A percentile compares a stretch with the other conserved stretches of the same genome.
Evolutionary conservation across 1,139 yeast genomes (phyloP).

Genomic region (Blastobotrys apis): DNA sequence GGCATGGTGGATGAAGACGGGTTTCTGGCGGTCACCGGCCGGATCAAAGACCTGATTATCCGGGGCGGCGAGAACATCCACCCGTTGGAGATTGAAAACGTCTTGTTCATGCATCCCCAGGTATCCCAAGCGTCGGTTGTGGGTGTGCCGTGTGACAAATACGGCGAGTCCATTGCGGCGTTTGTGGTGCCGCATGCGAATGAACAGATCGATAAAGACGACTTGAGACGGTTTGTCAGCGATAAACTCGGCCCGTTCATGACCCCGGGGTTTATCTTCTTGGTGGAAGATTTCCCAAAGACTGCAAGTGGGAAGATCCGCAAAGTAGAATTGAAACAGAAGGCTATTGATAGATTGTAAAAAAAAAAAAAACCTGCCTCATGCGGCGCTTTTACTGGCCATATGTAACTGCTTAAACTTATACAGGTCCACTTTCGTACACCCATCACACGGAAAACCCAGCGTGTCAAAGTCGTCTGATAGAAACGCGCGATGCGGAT

Average conservation of each 20-base stretch:
- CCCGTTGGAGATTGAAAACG: conserved; percentile 35
- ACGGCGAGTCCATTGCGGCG: conserved; percentile 36
- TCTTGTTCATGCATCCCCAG: conserved; percentile 30
- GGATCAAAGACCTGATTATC: conserved; percentile 36
- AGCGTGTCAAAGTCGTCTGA: background rate
- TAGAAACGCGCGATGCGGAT: conserved; percentile 1
- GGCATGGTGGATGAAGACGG: conserved; percentile 34
- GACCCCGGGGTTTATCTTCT: conserved; percentile 31
- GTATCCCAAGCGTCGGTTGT: conserved; percentile 34
- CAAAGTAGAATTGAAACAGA: conserved; percentile 31
- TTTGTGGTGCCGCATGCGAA: conserved; percentile 26
- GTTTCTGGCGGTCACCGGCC: conserved; percentile 32
- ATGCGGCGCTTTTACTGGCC: too few species aligned
- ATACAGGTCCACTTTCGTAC: conserved; percentile 1
- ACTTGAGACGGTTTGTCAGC: conserved; percentile 26
- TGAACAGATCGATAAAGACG: conserved; percentile 16
- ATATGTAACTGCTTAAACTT: conserved; percentile 3
- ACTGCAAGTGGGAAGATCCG: conserved; percentile 36
- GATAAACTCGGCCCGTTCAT: conserved; percentile 33
- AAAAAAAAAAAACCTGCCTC: too few species aligned
- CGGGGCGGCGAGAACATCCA: conserved; percentile 38
- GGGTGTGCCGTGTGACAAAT: conserved; percentile 33
- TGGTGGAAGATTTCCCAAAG: conserved; percentile 34
- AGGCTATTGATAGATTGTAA: conserved; percentile 13
- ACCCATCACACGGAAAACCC: background rate